These are phyloP conservation scores for Hypsizygus marmoreus DNA, from an alignment of 768 basidiomycete species.

Conservation along the genomic window DNA sequence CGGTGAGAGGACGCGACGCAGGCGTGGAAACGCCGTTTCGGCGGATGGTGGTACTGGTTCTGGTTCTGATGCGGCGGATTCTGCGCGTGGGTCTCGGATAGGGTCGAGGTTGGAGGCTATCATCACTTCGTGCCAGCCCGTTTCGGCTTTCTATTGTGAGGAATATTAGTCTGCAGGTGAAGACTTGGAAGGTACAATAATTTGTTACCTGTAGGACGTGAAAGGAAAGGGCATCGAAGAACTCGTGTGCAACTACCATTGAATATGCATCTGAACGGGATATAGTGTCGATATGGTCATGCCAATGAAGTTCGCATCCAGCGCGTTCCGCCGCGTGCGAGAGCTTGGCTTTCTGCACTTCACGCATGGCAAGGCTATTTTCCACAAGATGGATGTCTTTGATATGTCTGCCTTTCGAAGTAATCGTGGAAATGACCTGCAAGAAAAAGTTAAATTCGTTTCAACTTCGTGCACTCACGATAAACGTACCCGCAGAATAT, in stretches of 20 bases:
- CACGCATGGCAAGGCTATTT: conserved; percentile 68
- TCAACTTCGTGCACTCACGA: conserved; percentile 10
- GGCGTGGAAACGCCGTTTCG: conserved; percentile 31
- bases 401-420: conserved; percentile 35
- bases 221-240: conserved; percentile 95
- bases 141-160: conserved; percentile 60
- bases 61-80: neutral
- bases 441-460: neutral
- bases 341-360: conserved; percentile 61
- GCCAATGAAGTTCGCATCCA: conserved; percentile 61
- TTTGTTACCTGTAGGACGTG: conserved; percentile 78
- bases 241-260: conserved; percentile 92
- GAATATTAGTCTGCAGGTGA: neutral
- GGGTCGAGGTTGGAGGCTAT: conserved; percentile 48
- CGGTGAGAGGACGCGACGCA: conserved; percentile 69
- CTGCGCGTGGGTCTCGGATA: conserved; percentile 15
- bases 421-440: conserved; percentile 57
- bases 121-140: conserved; percentile 87
- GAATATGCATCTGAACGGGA: conserved; percentile 60
- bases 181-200: neutral
- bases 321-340: conserved; percentile 24
- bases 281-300: conserved; percentile 72
- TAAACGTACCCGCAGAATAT: conserved; percentile 84
- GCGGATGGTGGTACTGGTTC: conserved; percentile 13
- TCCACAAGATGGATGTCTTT: conserved; percentile 77